A percentile compares a stretch with the other conserved stretches of the same genome.
phyloP scores from a whole-genome alignment of 768 basidiomycete genomes.

The Boletus huronensis region DNA sequence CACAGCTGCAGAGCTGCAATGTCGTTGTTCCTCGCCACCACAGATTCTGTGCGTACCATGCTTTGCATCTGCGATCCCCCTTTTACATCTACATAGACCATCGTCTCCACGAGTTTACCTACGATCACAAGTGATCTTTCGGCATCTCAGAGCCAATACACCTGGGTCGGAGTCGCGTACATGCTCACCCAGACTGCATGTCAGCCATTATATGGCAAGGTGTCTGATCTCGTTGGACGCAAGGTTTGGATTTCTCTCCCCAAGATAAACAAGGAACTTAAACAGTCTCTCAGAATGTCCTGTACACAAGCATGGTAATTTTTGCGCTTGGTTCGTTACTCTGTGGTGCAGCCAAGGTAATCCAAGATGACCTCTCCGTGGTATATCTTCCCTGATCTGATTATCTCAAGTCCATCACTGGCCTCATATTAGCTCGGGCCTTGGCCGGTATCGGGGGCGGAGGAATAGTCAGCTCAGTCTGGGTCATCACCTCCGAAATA shows the following conservation, averaged over 20 bases:
- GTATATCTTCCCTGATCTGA: constrained; percentile 15
- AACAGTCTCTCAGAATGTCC: constrained; percentile 45
- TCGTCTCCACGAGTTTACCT: constrained; percentile 81
- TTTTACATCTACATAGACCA: constrained; percentile 39
- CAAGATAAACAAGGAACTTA: neutral
- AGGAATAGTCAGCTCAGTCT: constrained; percentile 81
- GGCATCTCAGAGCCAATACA: constrained; percentile 71
- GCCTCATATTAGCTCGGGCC: constrained; percentile 65
- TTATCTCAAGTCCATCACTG: constrained; percentile 38
- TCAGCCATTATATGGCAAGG: constrained; percentile 76
- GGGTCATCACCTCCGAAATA: constrained; percentile 84
- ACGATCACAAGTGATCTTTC: constrained; percentile 70
- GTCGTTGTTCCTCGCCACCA: constrained; percentile 81
- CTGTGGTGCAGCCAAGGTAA: constrained; percentile 71
- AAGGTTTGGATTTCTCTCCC: constrained; percentile 47
- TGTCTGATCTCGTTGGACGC: constrained; percentile 77
- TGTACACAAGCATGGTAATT: constrained; percentile 69
- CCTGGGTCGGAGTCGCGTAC: constrained; percentile 84
- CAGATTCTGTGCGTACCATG: constrained; percentile 62
- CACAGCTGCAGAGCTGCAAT: constrained; percentile 58
- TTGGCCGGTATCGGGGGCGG: constrained; percentile 81
- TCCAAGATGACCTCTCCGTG: constrained; percentile 14
- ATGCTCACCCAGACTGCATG: constrained; percentile 84
- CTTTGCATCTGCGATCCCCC: neutral
- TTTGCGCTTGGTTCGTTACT: constrained; percentile 78